phyloP scores from a whole-genome alignment of 495 filamentous ascomycete species.

The Podospora australis region DNA sequence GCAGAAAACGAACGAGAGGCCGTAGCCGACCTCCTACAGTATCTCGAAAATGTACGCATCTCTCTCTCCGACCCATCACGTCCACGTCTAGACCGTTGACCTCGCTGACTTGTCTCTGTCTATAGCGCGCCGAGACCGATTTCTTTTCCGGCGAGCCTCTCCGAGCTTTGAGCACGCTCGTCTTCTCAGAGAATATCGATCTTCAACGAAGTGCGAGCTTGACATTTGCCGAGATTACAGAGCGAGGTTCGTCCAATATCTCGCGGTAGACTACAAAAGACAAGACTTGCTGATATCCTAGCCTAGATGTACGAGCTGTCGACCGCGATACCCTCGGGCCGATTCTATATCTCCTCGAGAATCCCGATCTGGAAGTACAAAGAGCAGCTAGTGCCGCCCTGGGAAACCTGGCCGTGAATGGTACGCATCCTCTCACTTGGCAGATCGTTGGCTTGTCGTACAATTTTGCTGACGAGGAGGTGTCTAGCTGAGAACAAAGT shows the following conservation, averaged over 20 bases:
- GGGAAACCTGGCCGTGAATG: conserved; percentile 94
- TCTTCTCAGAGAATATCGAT: conserved; percentile 98
- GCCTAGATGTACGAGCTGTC: conserved; percentile 87
- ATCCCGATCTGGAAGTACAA: conserved; percentile 93
- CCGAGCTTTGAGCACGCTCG: conserved; percentile 85
- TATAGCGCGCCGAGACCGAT: conserved; percentile 83
- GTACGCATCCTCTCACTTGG: conserved; percentile 62
- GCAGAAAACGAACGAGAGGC: conserved; percentile 96
- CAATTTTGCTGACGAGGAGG: no score
- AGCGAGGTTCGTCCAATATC: conserved; percentile 65
- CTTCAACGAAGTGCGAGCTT: conserved; percentile 94
- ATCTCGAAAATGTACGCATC: conserved; percentile 81
- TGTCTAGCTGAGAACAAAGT: conserved; percentile 92
- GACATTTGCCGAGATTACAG: conserved; percentile 98
- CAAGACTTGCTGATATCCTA: conserved; percentile 17
- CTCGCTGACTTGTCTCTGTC: conserved; percentile 11
- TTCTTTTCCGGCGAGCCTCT: conserved; percentile 98
- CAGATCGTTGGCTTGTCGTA: no score
- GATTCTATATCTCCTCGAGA: conserved; percentile 91
- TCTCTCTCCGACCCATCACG: conserved; percentile 1
- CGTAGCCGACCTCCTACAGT: conserved; percentile 89
- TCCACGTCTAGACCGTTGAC: background rate
- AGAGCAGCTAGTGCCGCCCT: conserved; percentile 92
- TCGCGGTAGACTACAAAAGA: background rate
- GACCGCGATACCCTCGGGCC: conserved; percentile 91